Percentiles rank a stretch among this genome's conserved stretches.
phyloP scores from a whole-genome alignment of 192 early-diverging fungal genomes.

The Chytriomyces confervae region DNA sequence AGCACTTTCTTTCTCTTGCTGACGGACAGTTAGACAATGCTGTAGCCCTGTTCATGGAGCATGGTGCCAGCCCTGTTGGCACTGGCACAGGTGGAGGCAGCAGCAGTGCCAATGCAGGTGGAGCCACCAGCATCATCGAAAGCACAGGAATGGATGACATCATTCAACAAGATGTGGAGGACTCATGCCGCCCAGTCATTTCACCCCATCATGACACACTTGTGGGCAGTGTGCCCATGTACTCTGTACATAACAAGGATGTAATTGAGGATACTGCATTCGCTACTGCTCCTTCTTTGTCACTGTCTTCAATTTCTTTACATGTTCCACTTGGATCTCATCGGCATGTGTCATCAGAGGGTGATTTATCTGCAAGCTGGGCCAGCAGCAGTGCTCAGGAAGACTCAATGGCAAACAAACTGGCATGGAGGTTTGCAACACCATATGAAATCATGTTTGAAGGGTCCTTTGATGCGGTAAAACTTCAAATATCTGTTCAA shows the following conservation, averaged over 20 bases:
- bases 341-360: neutral
- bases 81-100: conserved; percentile 26
- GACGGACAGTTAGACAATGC: conserved; percentile 79
- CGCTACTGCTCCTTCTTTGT: neutral
- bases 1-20: conserved; percentile 72
- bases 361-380: neutral
- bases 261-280: neutral
- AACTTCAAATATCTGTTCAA: conserved; percentile 55
- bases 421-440: conserved; percentile 73
- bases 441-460: too few relatives aligned
- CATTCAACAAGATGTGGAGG: conserved; percentile 18
- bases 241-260: conserved; percentile 15
- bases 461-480: conserved; percentile 60
- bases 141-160: conserved; percentile 39
- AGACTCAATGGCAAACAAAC: conserved; percentile 30
- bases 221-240: conserved; percentile 53
- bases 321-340: neutral
- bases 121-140: neutral
- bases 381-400: neutral
- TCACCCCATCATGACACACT: conserved; percentile 79
- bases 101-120: conserved; percentile 36
- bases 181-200: conserved; percentile 79
- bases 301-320: too few relatives aligned
- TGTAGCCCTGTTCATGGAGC: conserved; percentile 81
- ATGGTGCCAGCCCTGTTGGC: conserved; percentile 63